Conservation (phyloP, 2,329 filamentous ascomycete genomes). For the Kalmusia sp. region DNA sequence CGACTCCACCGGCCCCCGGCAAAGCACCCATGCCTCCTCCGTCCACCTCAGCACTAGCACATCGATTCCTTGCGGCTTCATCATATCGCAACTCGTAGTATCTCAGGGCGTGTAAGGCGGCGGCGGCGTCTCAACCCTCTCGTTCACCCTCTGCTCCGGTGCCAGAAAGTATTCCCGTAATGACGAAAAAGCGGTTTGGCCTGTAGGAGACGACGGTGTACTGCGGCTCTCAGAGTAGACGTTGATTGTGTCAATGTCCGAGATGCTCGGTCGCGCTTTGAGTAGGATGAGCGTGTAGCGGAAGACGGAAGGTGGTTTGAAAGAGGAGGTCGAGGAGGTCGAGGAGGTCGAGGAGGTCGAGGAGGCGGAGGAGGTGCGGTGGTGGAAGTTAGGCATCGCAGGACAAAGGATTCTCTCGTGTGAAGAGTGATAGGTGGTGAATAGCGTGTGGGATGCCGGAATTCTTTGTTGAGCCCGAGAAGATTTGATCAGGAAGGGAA, state of each 20-base stretch:
- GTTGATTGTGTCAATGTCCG: constrained; percentile 23
- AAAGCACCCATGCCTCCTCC: neutral
- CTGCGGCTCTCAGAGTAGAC: constrained; percentile 14
- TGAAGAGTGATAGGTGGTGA: neutral
- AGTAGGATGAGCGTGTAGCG: constrained; percentile 37
- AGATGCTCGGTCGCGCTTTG: constrained; percentile 31
- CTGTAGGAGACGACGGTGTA: neutral
- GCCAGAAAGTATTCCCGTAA: neutral
- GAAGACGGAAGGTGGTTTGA: constrained; percentile 30
- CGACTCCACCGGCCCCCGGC: neutral
- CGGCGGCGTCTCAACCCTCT: constrained; percentile 18
- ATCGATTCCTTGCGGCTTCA: neutral
- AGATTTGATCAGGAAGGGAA: no score
- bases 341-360: constrained; percentile 9
- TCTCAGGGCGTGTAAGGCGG: constrained; percentile 20
- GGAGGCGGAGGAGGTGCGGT: constrained; percentile 8
- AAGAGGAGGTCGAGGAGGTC: neutral
- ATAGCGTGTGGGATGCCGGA: neutral
- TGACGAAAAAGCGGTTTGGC: neutral
- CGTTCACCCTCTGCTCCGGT: neutral
- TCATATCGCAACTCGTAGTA: neutral
- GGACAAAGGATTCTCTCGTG: no score
- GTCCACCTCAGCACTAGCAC: neutral
- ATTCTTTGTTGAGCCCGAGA: no score
- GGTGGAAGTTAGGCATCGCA: constrained; percentile 19